Percentiles rank a stretch among this genome's conserved stretches.
Evolutionary conservation across 2,329 filamentous ascomycete genomes (phyloP).

Genomic region (Fusarium liriodendri): DNA sequence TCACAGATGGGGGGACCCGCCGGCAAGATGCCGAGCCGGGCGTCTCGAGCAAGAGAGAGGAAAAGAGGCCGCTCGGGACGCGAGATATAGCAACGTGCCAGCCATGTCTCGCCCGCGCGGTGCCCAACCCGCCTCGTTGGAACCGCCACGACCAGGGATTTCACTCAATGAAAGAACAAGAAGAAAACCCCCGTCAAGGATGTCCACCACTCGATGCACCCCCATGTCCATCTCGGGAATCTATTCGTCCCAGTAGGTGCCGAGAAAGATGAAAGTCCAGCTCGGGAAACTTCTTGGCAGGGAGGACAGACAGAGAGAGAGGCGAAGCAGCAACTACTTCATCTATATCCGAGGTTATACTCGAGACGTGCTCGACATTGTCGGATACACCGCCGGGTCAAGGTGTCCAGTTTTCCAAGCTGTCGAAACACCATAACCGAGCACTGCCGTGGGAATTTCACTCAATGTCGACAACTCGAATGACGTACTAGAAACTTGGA

Average conservation of each 20-base stretch:
- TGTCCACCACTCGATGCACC: constrained; percentile 39
- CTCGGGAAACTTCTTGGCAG: constrained; percentile 58
- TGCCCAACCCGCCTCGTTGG: constrained; percentile 69
- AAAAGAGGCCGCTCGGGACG: constrained; percentile 68
- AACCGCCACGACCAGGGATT: constrained; percentile 50
- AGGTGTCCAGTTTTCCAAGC: constrained; percentile 5
- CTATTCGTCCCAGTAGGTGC: constrained; percentile 48
- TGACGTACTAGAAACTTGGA: constrained; percentile 55
- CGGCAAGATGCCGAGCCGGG: constrained; percentile 67
- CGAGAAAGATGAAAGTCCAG: constrained; percentile 54
- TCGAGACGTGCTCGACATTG: constrained; percentile 52
- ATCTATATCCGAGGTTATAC: constrained; percentile 36
- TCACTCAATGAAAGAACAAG: not conserved
- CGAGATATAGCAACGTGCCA: constrained; percentile 72
- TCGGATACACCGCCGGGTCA: constrained; percentile 27
- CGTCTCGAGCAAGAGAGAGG: constrained; percentile 67
- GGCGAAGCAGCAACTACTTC: not conserved
- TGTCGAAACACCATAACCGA: constrained; percentile 34
- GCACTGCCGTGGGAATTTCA: constrained; percentile 34
- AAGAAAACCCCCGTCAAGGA: constrained; percentile 1
- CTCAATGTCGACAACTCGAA: constrained; percentile 75
- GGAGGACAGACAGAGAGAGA: not conserved
- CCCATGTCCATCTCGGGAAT: constrained; percentile 3
- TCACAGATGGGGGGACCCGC: constrained; percentile 54
- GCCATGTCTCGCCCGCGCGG: constrained; percentile 69